Base-by-base conservation (phyloP, 78 protist species). In the Dictyostelium firmibasis region DNA sequence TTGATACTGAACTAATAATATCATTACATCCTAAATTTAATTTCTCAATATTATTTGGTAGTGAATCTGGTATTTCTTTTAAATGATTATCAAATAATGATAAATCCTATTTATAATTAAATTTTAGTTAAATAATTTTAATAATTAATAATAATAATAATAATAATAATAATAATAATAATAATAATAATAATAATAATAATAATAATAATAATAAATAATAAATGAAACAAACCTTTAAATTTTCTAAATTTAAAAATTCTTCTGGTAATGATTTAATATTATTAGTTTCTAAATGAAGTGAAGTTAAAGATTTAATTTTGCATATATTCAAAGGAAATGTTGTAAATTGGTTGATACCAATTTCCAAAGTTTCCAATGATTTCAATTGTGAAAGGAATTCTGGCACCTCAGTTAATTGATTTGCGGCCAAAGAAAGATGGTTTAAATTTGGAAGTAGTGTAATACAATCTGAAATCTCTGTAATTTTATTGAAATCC, bases 21-120 rank as follows among this genome's bases (percentile, higher is more conserved):
- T 89, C 87, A 69, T 89, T 89, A n/a, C 83, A 81, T 1, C 60
- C n/a, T 14, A 89, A 62, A 81, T 89, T 89, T 43, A 89, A 50
- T 33, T 44, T 67, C 6, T 69, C 94, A 38, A 89, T 27, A 20
- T 31, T 38, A 10, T 25, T n/a, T n/a, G 94, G 94, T 35, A 89
- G 35, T n/a, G 29, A 60, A 0, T 78, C 87, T 60, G 94, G 94
- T 25, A 75, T 81, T 14, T 74, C 27, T 38, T 41, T 70, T 8
- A 89, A 81, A 14, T 3, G 2, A 36, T 89, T 89, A 44, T 60
- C 94, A 10, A 53, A 36, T 53, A 89, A 47, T 69, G 94, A 81
- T n/a, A 89, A 43, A 35, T 50, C 79, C 85, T 86, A 10, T 60
- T 60, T 23, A n/a, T n/a, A n/a, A n/a, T n/a, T n/a, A n/a, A n/a